Base-by-base conservation (phyloP, 2,329 filamentous ascomycete species). In the Gaeumannomyces tritici region DNA sequence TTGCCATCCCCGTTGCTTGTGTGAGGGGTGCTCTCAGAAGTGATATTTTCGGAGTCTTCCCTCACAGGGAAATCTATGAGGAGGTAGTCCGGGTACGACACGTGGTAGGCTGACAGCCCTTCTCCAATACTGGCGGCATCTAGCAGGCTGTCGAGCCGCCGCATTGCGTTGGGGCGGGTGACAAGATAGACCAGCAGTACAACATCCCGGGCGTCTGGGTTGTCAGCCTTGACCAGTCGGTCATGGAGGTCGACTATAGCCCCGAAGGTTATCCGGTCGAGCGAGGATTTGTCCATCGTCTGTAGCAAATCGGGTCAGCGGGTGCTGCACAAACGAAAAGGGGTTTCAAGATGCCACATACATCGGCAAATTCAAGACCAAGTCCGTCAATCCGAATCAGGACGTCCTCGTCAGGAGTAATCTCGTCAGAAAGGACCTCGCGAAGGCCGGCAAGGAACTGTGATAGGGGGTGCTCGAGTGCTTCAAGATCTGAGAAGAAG, bases 341-440 rank as follows among this genome's bases (percentile, higher is more conserved):
- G 27, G 24, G 27, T 15, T 27, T 8, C 1, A 11, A 9, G n/a
- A n/a, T 9, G 18, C 15, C 1, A 65, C 77, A 65, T 72, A 80
- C 79, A 73, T 83, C 80, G 26, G 78, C 73, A 69, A 83, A 82
- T 69, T 83, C 80, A 35, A 83, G 72, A 11, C 79, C 79, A 55
- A 83, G 75, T 63, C 81, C 77, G 31, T 83, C 79, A 58, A 83
- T 71, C 63, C 80, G 78, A 55, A 83, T 74, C n/a, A 78, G 73
- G 55, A 83, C 70, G 62, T 83, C 80, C 61, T 83, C 80, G 24
- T 76, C 73, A 4, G 71, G 63, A 6, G 72, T 70, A 3, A 83
- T 69, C 61, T 83, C 81, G 54, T 76, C 73, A 24, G 72, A 69
- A 18, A 83, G 73, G 65, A 82, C 79, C 8, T 71, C 69, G 33